Evolutionary conservation across 495 filamentous ascomycete species (phyloP), one percentile per base, ranked within the genome.

Genomic region (Tirmania nivea): DNA sequence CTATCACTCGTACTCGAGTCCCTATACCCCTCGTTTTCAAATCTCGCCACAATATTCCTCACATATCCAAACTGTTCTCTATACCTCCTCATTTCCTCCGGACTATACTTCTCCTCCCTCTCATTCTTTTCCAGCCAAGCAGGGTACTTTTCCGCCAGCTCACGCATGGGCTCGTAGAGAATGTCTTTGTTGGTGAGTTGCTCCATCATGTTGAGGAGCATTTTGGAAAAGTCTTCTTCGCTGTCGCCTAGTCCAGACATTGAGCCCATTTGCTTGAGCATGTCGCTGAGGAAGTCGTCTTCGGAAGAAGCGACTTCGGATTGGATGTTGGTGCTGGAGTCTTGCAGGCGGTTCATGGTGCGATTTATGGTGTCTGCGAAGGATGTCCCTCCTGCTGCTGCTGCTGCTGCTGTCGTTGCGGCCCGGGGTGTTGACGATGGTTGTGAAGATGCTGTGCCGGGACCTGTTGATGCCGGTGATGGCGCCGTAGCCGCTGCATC

Each of bases 121-220:
- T 71, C 73, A 62, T 94, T 88, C 68, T 84, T 81, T 57, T 73
- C 75, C 63, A 97, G 70, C 90, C 90, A 97, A 3, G 65, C 75
- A 0, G 84, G 86, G 62, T 89, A 97, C 67, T 94, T 95, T 21
- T 81, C 79, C 63, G 89, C 71, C 56, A 96, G 67, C 68, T 97
- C 92, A 70, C 90, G 93, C 89, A 97, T 95, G 14, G 90, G 90
- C 69, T 95, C 88, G 61, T 97, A 95, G 47, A 97, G 69, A 55
- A 97, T 94, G 62, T 97, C 90, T 71, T 94, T 96, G 63, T 90
- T 92, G 1, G 90, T 95, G 54, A 97, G 71, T 66, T 97, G 86
- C 67, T 96, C 86, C 88, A 97, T 96, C 86, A 95, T 94, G 31
- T 81, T 84, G 71, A 92, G 72, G 34, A 96, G 73, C 79, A 96